phyloP scores from a whole-genome alignment of 2,329 filamentous ascomycete species.

The Neonectria coccinea region DNA sequence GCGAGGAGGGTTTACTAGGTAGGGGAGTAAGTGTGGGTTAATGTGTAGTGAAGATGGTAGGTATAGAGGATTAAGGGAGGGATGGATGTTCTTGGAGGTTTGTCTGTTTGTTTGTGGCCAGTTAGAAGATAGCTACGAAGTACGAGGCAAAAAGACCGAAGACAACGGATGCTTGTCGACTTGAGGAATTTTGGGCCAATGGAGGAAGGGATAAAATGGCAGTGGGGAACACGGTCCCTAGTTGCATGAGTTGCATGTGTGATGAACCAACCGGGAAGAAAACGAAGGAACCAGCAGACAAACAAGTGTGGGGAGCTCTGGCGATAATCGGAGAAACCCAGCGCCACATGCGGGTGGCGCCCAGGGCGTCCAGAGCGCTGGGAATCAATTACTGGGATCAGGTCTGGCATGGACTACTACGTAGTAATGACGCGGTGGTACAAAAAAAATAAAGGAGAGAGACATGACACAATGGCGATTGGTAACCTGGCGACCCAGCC shows the following conservation, averaged over 20 bases:
- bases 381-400: neutral
- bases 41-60: constrained; percentile 12
- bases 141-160: neutral
- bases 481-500: neutral
- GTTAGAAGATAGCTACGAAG: neutral
- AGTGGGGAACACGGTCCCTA: neutral
- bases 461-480: neutral
- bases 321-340: neutral
- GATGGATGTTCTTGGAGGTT: neutral
- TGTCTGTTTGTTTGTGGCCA: too few species aligned
- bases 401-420: neutral
- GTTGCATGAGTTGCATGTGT: neutral
- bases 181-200: neutral
- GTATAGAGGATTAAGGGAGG: neutral
- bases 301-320: neutral
- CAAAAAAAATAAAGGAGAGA: too few species aligned
- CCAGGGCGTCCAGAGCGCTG: neutral
- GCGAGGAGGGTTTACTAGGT: neutral
- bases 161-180: neutral
- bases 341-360: neutral
- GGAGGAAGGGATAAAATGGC: neutral
- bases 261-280: neutral
- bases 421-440: too few species aligned
- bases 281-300: neutral
- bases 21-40: neutral